phyloP scores from a whole-genome alignment of 78 protist species.

The Protostelium mycophagum region DNA sequence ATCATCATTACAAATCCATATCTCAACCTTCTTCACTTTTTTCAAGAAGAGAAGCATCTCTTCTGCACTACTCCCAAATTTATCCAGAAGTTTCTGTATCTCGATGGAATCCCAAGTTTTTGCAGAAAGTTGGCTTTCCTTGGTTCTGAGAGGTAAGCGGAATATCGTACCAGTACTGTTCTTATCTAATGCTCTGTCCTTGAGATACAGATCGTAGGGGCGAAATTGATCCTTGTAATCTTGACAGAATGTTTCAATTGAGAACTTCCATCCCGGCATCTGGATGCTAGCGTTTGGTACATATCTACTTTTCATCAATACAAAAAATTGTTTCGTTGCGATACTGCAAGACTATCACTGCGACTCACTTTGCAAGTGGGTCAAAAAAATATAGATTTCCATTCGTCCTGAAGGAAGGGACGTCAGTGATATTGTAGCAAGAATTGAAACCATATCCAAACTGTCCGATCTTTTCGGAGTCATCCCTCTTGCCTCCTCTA shows the following conservation, averaged over 20 bases:
- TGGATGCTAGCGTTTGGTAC: background rate
- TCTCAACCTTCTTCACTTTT: background rate
- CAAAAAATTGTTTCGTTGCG: too few species aligned
- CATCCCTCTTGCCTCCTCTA: conserved; percentile 11
- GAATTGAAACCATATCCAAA: conserved; percentile 65
- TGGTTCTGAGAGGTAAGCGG: background rate
- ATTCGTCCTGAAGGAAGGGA: conserved; percentile 22
- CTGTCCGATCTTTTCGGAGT: conserved; percentile 20
- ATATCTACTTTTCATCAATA: background rate
- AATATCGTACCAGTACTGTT: background rate
- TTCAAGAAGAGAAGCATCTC: background rate
- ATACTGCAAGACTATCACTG: background rate
- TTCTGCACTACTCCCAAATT: background rate
- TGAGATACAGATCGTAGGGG: background rate
- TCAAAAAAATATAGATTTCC: conserved; percentile 23
- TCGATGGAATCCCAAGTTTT: too few species aligned
- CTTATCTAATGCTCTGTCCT: background rate
- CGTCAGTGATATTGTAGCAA: conserved; percentile 42
- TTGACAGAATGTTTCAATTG: background rate
- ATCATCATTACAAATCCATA: background rate
- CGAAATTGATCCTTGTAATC: background rate
- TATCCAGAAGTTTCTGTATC: too few species aligned
- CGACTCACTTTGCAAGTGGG: background rate
- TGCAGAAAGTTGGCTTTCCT: background rate
- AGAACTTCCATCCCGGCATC: background rate